Percentiles rank a stretch among this genome's conserved stretches.
Evolutionary conservation across 345 rosid species (phyloP).

Genomic region (Gossypium raimondii): DNA sequence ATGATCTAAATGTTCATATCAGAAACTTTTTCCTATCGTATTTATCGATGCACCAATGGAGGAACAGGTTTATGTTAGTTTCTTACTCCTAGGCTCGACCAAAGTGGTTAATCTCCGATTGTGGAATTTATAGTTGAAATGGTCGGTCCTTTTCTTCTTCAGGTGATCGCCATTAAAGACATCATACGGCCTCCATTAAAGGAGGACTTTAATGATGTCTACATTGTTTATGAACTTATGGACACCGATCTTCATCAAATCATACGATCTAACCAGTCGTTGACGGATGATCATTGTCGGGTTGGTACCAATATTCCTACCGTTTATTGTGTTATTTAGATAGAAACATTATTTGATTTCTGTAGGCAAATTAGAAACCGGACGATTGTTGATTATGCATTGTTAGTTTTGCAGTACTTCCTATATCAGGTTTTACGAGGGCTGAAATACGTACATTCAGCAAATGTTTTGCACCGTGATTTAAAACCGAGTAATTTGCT

Average conservation of each 20-base stretch:
- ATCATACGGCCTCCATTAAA: constrained; percentile 83
- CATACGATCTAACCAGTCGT: constrained; percentile 70
- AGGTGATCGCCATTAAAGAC: constrained; percentile 86
- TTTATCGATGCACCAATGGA: neutral
- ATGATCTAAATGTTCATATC: neutral
- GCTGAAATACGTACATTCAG: constrained; percentile 92
- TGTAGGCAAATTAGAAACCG: constrained; percentile 1
- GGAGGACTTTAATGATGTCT: constrained; percentile 94
- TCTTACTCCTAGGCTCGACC: neutral
- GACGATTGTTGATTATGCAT: constrained; percentile 18
- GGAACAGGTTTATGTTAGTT: neutral
- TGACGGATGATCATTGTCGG: constrained; percentile 91
- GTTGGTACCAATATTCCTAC: constrained; percentile 32
- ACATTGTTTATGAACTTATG: constrained; percentile 86
- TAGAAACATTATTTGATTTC: neutral
- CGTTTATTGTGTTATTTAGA: neutral
- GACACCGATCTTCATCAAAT: constrained; percentile 97
- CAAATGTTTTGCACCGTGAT: constrained; percentile 92
- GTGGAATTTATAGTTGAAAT: neutral
- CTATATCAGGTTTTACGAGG: constrained; percentile 93
- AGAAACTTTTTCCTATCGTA: neutral
- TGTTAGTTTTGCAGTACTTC: constrained; percentile 67
- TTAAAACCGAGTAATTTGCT: constrained; percentile 95
- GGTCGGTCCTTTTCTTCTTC: constrained; percentile 17
- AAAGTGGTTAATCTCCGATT: neutral